Evolutionary conservation across 2,329 filamentous ascomycete species (phyloP).

Genomic region (Aspergillus transmontanensis): DNA sequence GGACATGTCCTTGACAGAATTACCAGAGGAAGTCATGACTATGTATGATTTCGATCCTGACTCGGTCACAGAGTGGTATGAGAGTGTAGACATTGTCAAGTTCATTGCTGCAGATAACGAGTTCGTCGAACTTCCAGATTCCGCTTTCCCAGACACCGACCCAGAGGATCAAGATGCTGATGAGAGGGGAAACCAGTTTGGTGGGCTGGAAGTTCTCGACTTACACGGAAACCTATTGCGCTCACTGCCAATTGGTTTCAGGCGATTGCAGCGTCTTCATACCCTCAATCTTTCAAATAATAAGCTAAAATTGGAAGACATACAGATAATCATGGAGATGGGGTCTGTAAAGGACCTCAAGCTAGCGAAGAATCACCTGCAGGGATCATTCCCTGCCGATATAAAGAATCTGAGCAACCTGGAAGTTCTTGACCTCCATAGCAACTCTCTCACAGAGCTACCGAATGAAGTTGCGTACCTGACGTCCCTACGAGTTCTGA

Average conservation of each 20-base stretch:
- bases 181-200: slow-evolving; percentile 73
- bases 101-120: slow-evolving; percentile 91
- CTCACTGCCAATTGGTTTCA: slow-evolving; percentile 72
- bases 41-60: slow-evolving; percentile 85
- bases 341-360: slow-evolving; percentile 74
- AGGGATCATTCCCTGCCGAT: slow-evolving; percentile 66
- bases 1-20: slow-evolving; percentile 74
- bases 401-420: slow-evolving; percentile 68
- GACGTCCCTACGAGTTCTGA: slow-evolving; percentile 70
- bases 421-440: slow-evolving; percentile 78
- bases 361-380: slow-evolving; percentile 74
- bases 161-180: slow-evolving; percentile 66
- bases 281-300: slow-evolving; percentile 86
- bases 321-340: slow-evolving; percentile 76
- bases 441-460: slow-evolving; percentile 74
- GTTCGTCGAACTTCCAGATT: slow-evolving; percentile 71
- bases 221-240: slow-evolving; percentile 81
- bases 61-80: slow-evolving; percentile 75
- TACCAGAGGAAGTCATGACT: slow-evolving; percentile 79
- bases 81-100: slow-evolving; percentile 82
- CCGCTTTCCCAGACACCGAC: slow-evolving; percentile 74
- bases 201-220: slow-evolving; percentile 77
- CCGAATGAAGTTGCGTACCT: slow-evolving; percentile 70
- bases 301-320: slow-evolving; percentile 69
- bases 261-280: slow-evolving; percentile 72